A percentile compares a stretch with the other conserved stretches of the same genome.
Evolutionary conservation across 148 eudicot species (phyloP).

Genomic region (Polygonum aviculare): DNA sequence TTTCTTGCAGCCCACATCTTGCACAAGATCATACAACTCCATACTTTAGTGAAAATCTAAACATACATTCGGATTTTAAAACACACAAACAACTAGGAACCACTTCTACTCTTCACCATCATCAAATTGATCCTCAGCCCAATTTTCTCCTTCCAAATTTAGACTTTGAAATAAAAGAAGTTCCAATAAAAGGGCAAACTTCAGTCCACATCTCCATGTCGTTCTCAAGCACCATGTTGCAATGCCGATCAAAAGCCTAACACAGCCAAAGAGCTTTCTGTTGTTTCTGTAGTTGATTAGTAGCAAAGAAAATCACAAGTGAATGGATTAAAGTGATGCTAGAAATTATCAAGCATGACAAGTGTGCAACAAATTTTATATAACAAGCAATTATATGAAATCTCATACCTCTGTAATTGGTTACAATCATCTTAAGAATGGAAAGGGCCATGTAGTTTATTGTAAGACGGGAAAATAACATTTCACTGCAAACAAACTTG

Average conservation of each 20-base stretch:
- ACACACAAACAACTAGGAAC: background rate
- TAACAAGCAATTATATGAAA: background rate
- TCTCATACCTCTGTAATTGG: conserved; percentile 42
- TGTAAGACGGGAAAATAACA: no score
- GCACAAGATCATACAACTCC: conserved; percentile 5
- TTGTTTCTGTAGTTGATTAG: conserved; percentile 92
- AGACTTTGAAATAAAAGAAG: background rate
- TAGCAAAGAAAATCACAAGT: conserved; percentile 31
- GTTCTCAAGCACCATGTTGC: conserved; percentile 78
- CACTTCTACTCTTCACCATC: conserved; percentile 35
- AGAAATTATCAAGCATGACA: background rate
- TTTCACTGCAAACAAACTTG: no score
- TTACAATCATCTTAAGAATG: conserved; percentile 83
- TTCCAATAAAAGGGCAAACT: conserved; percentile 28
- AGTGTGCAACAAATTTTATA: background rate
- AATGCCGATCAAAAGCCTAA: conserved; percentile 73
- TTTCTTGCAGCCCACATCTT: no score
- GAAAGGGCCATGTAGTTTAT: no score
- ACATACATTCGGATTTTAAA: background rate
- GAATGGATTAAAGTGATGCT: background rate
- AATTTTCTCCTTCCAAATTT: background rate
- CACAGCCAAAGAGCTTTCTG: conserved; percentile 67
- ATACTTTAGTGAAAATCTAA: background rate
- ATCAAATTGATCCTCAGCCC: conserved; percentile 42
- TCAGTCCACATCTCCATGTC: conserved; percentile 92